Percentiles rank a stretch among this genome's conserved stretches.
phyloP scores from a whole-genome alignment of 2,329 filamentous ascomycete species.

The Pseudogymnoascus verrucosus region DNA sequence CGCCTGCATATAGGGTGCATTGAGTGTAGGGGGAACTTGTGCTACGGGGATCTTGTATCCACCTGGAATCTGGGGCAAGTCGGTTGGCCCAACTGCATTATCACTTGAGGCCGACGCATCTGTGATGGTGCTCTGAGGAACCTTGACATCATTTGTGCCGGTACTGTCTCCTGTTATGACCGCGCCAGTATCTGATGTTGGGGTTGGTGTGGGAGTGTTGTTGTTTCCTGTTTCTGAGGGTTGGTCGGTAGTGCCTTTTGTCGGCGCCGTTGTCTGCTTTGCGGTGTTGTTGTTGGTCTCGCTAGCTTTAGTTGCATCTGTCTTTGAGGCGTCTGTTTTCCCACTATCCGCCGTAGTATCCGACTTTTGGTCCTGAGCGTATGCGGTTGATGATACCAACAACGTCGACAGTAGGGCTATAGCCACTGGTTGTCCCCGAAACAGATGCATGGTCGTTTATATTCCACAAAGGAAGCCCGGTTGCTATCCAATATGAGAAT shows the following conservation, averaged over 20 bases:
- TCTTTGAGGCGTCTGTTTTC: conserved; percentile 11
- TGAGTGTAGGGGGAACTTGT: conserved; percentile 70
- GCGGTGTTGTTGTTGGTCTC: conserved; percentile 13
- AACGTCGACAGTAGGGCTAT: background rate
- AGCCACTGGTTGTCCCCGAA: conserved; percentile 2
- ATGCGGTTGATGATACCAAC: background rate
- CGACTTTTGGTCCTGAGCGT: background rate
- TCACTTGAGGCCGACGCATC: conserved; percentile 10
- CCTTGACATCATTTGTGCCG: conserved; percentile 2
- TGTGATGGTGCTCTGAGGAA: conserved; percentile 15
- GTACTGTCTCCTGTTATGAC: conserved; percentile 16
- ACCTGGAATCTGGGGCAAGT: conserved; percentile 47
- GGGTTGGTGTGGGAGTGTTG: background rate
- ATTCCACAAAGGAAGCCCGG: background rate
- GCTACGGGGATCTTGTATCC: conserved; percentile 60
- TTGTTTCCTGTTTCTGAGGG: background rate
- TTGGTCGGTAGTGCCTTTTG: background rate
- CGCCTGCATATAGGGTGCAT: conserved; percentile 87
- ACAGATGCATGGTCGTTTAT: background rate
- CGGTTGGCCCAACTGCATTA: conserved; percentile 13
- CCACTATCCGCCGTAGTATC: background rate
- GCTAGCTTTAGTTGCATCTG: conserved; percentile 17
- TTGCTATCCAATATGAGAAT: background rate
- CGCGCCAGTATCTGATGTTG: background rate
- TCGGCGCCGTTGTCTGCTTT: conserved; percentile 19